These are phyloP conservation scores for Lizonia empirigonia DNA, from an alignment of 2,329 filamentous ascomycete genomes.

Conservation along the genomic window DNA sequence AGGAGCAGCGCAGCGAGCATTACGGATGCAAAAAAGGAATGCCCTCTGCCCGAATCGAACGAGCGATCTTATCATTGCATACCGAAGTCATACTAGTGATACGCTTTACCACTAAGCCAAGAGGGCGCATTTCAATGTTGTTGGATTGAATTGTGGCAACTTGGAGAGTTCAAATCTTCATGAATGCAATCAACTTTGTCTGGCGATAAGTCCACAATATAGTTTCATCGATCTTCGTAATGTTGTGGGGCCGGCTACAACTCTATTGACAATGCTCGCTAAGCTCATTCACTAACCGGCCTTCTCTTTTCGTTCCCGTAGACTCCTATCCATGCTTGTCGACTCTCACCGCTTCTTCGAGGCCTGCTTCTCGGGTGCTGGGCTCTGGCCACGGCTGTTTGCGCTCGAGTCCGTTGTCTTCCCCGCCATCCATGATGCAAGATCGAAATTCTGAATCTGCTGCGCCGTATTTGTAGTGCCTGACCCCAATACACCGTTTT, in stretches of 20 bases:
- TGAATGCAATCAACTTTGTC: too few species aligned
- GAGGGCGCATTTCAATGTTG: conserved; percentile 12
- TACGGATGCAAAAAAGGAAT: conserved; percentile 3
- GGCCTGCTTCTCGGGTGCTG: conserved; percentile 32
- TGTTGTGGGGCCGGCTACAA: background rate
- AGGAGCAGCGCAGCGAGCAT: too few species aligned
- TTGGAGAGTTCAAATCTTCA: too few species aligned
- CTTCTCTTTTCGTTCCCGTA: conserved; percentile 2
- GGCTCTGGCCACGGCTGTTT: conserved; percentile 31
- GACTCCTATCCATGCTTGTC: background rate
- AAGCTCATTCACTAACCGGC: conserved; percentile 1
- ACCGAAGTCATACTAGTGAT: conserved; percentile 16
- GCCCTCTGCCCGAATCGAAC: conserved; percentile 20
- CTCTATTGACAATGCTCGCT: conserved; percentile 11
- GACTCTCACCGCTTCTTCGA: conserved; percentile 27
- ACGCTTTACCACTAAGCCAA: conserved; percentile 22
- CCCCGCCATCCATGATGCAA: conserved; percentile 72
- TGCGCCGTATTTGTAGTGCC: conserved; percentile 50
- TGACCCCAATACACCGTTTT: conserved; percentile 67
- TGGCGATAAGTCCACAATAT: background rate
- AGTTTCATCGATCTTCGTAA: background rate
- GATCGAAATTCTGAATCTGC: conserved; percentile 67
- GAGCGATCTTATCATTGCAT: conserved; percentile 21
- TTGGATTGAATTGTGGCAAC: conserved; percentile 11
- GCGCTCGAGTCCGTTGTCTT: conserved; percentile 43